phyloP scores from a whole-genome alignment of 345 rosid species.

The Gossypioides kirkii region DNA sequence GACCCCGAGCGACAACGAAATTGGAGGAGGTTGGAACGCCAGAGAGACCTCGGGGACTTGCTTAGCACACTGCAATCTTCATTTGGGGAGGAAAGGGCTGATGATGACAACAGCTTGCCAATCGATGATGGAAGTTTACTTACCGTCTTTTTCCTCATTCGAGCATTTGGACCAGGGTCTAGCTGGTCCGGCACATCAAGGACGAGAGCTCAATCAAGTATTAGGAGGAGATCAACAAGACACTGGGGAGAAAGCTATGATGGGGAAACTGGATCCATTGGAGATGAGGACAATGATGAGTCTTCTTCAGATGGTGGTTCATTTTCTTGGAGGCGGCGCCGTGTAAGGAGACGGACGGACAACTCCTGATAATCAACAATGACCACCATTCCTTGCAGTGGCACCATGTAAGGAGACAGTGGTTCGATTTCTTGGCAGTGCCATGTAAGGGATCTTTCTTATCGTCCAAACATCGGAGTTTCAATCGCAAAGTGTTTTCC shows the following conservation, averaged over 20 bases:
- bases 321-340: constrained; percentile 36
- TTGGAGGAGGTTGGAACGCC: constrained; percentile 95
- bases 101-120: constrained; percentile 42
- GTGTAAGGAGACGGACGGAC: constrained; percentile 37
- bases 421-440: too few species aligned
- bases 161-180: constrained; percentile 71
- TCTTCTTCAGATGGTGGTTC: constrained; percentile 49
- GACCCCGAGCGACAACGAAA: constrained; percentile 87
- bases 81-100: constrained; percentile 74
- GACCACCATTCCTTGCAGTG: constrained; percentile 8
- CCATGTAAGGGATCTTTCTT: not conserved
- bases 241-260: constrained; percentile 86
- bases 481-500: constrained; percentile 19
- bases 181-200: constrained; percentile 75
- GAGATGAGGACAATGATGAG: constrained; percentile 59
- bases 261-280: constrained; percentile 58
- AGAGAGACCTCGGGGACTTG: constrained; percentile 92
- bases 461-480: constrained; percentile 13
- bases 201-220: constrained; percentile 56
- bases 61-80: constrained; percentile 86
- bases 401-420: too few species aligned
- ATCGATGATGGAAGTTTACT: constrained; percentile 75
- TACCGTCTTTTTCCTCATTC: constrained; percentile 74
- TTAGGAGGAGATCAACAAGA: constrained; percentile 61
- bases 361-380: constrained; percentile 42